Base-by-base conservation (phyloP, 768 basidiomycete species). In the Trametes cubensis region DNA sequence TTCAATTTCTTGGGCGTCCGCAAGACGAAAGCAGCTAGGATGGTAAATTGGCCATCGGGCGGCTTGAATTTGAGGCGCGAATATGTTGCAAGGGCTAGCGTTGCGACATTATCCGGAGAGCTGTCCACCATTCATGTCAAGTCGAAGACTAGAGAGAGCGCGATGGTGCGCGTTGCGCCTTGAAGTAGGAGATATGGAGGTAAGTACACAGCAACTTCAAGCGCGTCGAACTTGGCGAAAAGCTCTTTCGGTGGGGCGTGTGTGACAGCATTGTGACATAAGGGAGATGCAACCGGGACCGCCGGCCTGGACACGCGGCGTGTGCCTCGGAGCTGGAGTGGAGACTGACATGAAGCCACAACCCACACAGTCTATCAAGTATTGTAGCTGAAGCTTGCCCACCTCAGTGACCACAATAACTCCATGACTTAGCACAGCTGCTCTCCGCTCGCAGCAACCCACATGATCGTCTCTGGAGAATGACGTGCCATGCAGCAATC, bases 11-110 rank as follows among this genome's bases (percentile, higher is more conserved):
- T 64, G 15, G 38, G 80, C 74, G 46, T 74, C 14, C 53, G 79
- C 60, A 93, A 80, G 3, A 83, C 80, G 52, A 84, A 73, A 0
- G 77, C 71, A 5, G 91, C 87, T 0, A 88, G 72, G 55, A 92
- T 74, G 23, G 88, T 90, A 74, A 81, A 89, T 63, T 89, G 82
- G 1, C 77, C 76, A 7, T 77, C 63, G 18, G 80, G 84, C 4
- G 86, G 88, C 46, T 68, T 76, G 69, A 84, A 83, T 0, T 74
- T 74, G 42, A 86, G 74, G 4, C 75, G 71, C 4, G 71, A 59
- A 64, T 87, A 90, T 10, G 75, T 69, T 17, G 72, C 69, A 18
- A 81, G 74, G 40, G 84, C 80, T 0, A 71, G 63, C 18, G 71
- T 40, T 46, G 81, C 77, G 55, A 83, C 61, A 21, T 62, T 62